Evolutionary conservation across 2,329 filamentous ascomycete genomes (phyloP), one percentile per base, ranked within the genome.

Genomic region (Penicillium brasilianum): DNA sequence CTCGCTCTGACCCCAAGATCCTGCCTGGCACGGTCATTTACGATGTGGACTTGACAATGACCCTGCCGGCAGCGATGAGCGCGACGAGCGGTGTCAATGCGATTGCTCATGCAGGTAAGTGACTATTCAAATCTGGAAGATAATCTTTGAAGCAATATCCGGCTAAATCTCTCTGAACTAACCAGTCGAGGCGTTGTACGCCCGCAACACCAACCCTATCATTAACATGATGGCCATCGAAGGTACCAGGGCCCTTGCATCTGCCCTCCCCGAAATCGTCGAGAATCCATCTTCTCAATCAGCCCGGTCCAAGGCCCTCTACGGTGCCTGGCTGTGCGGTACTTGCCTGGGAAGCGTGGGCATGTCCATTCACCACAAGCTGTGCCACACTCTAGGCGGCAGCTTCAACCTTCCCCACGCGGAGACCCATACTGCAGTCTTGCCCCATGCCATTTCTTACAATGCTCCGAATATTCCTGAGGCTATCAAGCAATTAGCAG

Each of bases 331-430:
- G 85, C 82, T 89, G 1, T 89, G 86, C 66, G 86, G 86, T 34
- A 82, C 80, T 25, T 87, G 85, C 66, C 79, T 89, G 0, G 87
- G 86, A 6, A 83, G 78, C 60, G 84, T 86, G 2, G 82, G 82
- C 56, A 89, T 89, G 85, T 82, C 85, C 2, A 80, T 90, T 14
- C 88, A 90, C 69, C 87, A 90, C 74, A 90, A 90, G 71, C 81
- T 90, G 1, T 89, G 87, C 75, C 87, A 90, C 69, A 85, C 84
- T 0, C 78, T 89, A 1, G 87, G 87, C 25, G 88, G 87, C 8
- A 84, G 80, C 66, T 88, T 89, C 72, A 83, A 85, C 62, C 79
- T 90, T 7, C 86, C 87, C 0, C 87, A 90, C 62, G 85, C 87
- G 1, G 86, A 89, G 71, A 89, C 87, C 0, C 88, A 90, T 67